Conservation (phyloP, 768 basidiomycete genomes). For the Podaxis pistillaris region DNA sequence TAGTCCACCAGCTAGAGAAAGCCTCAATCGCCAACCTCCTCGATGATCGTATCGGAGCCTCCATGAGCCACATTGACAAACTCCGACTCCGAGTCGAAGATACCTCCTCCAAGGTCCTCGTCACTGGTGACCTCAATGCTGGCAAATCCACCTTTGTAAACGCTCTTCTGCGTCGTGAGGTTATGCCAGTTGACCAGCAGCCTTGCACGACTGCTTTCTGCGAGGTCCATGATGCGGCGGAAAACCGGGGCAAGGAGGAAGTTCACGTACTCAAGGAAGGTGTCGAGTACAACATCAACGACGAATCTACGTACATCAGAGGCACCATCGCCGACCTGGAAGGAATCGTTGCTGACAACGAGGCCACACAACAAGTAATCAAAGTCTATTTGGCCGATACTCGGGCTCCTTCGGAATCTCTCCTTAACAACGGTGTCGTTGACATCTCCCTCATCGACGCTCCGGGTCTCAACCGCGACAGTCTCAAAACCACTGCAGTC, state of each 20-base stretch:
- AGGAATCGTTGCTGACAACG: conserved; percentile 73
- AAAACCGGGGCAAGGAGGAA: conserved; percentile 79
- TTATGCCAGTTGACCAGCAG: conserved; percentile 98
- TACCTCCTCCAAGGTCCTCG: conserved; percentile 92
- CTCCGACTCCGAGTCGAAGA: conserved; percentile 87
- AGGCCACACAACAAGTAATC: conserved; percentile 69
- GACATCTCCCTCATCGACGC: conserved; percentile 99
- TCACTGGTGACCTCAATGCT: conserved; percentile 97
- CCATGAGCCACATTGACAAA: conserved; percentile 78
- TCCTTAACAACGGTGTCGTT: conserved; percentile 92
- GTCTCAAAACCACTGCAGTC: conserved; percentile 89
- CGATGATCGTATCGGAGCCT: conserved; percentile 75
- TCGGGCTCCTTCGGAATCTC: conserved; percentile 74
- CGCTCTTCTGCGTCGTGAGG: conserved; percentile 82
- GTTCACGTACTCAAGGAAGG: conserved; percentile 79
- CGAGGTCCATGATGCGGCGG: conserved; percentile 89
- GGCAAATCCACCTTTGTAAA: conserved; percentile 99
- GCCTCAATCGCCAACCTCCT: conserved; percentile 89
- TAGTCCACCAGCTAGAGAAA: conserved; percentile 92
- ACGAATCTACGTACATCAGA: conserved; percentile 76
- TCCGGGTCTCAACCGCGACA: conserved; percentile 95
- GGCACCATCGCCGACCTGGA: conserved; percentile 71
- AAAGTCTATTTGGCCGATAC: conserved; percentile 89
- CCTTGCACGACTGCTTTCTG: conserved; percentile 97
- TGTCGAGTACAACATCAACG: conserved; percentile 60